Evolutionary conservation across 2,329 filamentous ascomycete genomes (phyloP).

Genomic region (Stachybotrys elegans): DNA sequence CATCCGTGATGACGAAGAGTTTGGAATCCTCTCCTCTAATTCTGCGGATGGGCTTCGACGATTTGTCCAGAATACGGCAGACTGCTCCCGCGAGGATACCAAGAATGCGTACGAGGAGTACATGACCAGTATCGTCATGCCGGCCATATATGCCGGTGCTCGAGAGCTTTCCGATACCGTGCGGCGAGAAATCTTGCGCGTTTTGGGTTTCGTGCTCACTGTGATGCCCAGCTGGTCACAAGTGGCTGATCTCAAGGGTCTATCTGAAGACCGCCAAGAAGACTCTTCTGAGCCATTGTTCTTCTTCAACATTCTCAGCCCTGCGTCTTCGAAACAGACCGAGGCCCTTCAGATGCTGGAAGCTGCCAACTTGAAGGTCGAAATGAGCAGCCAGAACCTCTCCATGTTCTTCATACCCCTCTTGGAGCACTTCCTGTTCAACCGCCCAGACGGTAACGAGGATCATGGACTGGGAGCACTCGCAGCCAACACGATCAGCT

Average conservation of each 20-base stretch:
- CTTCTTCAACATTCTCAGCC: constrained; percentile 88
- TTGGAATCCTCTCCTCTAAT: constrained; percentile 74
- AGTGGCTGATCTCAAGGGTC: constrained; percentile 66
- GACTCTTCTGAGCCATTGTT: constrained; percentile 65
- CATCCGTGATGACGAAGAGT: constrained; percentile 80
- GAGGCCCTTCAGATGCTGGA: constrained; percentile 77
- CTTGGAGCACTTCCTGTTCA: constrained; percentile 90
- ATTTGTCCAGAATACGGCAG: constrained; percentile 63
- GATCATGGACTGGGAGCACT: constrained; percentile 85
- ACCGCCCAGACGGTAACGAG: constrained; percentile 65
- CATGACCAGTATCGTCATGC: constrained; percentile 62
- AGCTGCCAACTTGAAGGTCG: constrained; percentile 56
- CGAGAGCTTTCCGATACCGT: constrained; percentile 79
- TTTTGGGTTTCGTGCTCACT: constrained; percentile 74
- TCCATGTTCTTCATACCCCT: constrained; percentile 85
- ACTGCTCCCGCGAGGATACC: constrained; percentile 27
- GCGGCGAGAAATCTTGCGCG: constrained; percentile 72
- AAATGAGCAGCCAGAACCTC: constrained; percentile 71
- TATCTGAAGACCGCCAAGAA: constrained; percentile 60
- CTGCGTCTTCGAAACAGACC: constrained; percentile 79
- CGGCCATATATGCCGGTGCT: constrained; percentile 70
- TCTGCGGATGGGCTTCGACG: constrained; percentile 75
- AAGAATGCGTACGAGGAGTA: constrained; percentile 48
- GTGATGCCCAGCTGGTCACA: constrained; percentile 64
- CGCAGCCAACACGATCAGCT: constrained; percentile 74